Percentiles rank a stretch among this genome's conserved stretches.
These are phyloP conservation scores for Lactarius psammicola DNA, from an alignment of 768 basidiomycete genomes.

Conservation along the genomic window DNA sequence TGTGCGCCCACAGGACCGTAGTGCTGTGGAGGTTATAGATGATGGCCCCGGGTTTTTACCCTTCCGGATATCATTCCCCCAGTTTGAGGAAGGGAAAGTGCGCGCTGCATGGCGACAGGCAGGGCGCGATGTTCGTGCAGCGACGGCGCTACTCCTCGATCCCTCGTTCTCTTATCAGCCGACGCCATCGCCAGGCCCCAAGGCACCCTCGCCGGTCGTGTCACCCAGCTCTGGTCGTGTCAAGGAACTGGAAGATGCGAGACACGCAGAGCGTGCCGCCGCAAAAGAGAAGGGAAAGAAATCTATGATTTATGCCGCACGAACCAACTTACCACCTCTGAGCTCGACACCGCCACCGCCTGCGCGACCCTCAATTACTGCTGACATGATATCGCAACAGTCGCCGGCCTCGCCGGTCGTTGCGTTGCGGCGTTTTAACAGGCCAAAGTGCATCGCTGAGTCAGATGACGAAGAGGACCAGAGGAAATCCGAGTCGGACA, in stretches of 20 bases:
- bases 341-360: constrained; percentile 43
- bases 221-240: constrained; percentile 56
- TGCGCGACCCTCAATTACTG: constrained; percentile 39
- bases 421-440: constrained; percentile 45
- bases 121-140: constrained; percentile 57
- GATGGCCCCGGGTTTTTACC: constrained; percentile 45
- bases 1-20: constrained; percentile 18
- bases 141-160: constrained; percentile 58
- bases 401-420: constrained; percentile 47
- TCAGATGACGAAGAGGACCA: constrained; percentile 68
- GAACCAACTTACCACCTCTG: constrained; percentile 44
- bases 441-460: constrained; percentile 59
- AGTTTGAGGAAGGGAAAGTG: constrained; percentile 43
- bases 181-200: constrained; percentile 11
- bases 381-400: constrained; percentile 39
- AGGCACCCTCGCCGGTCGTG: constrained; percentile 25
- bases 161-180: constrained; percentile 43
- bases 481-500: constrained; percentile 50
- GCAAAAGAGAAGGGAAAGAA: constrained; percentile 74
- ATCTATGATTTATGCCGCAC: constrained; percentile 79
- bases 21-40: constrained; percentile 26
- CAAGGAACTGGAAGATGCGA: constrained; percentile 71
- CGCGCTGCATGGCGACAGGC: constrained; percentile 68
- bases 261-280: constrained; percentile 61
- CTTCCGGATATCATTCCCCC: constrained; percentile 64